Conservation (phyloP, 2,329 filamentous ascomycete species). For the Stachybotrys echinatus region DNA sequence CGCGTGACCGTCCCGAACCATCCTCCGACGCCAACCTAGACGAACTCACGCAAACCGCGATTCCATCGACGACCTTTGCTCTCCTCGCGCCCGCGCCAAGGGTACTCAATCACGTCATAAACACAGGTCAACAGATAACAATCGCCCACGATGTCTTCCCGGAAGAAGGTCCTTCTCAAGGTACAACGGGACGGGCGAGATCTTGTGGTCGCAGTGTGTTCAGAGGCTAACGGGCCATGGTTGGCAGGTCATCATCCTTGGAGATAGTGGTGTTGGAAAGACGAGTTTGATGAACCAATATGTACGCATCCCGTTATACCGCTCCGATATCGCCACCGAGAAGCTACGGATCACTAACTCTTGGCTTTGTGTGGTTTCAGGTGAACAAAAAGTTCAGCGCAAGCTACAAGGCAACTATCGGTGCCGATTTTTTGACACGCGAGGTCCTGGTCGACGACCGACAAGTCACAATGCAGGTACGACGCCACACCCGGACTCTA, state of each 20-base stretch:
- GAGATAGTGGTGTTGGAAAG: constrained; percentile 98
- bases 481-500: constrained; percentile 10
- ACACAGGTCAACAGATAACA: constrained; percentile 12
- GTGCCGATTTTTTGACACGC: constrained; percentile 96
- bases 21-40: neutral
- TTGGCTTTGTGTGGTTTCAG: constrained; percentile 36
- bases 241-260: constrained; percentile 89
- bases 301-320: constrained; percentile 54
- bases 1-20: neutral
- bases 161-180: constrained; percentile 90
- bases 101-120: constrained; percentile 25
- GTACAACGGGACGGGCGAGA: constrained; percentile 35
- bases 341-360: neutral
- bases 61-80: no score
- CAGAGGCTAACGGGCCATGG: constrained; percentile 8
- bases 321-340: constrained; percentile 4
- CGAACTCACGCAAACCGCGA: no score
- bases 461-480: constrained; percentile 96
- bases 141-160: constrained; percentile 59
- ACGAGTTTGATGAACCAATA: constrained; percentile 99
- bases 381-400: constrained; percentile 99
- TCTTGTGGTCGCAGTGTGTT: neutral
- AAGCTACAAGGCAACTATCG: constrained; percentile 99
- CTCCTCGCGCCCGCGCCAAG: no score
- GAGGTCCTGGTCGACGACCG: constrained; percentile 96